Conservation (phyloP, 2,329 filamentous ascomycete genomes). For the Mariannaea sp. region DNA sequence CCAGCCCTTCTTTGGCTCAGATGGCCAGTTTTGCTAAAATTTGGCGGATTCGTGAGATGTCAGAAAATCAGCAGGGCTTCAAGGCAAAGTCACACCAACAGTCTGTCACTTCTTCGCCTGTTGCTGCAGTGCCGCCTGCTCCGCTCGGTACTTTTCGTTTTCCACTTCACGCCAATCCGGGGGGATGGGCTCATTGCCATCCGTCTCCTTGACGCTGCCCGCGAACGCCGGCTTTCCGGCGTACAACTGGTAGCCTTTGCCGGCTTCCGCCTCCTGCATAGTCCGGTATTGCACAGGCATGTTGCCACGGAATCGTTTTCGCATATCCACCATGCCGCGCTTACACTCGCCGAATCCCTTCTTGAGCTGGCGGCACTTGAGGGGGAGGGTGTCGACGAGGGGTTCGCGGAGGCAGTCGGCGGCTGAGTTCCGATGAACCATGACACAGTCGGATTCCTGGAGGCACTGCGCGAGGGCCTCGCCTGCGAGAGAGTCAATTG, state of each 20-base stretch:
- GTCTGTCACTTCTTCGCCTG: conserved; percentile 34
- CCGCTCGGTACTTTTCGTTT: conserved; percentile 60
- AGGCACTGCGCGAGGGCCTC: conserved; percentile 92
- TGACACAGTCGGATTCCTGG: conserved; percentile 94
- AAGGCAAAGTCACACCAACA: neutral
- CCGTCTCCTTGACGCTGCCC: conserved; percentile 66
- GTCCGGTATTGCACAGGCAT: conserved; percentile 73
- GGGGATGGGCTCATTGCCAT: conserved; percentile 67
- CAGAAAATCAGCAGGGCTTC: neutral
- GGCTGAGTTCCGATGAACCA: conserved; percentile 85
- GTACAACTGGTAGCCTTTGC: conserved; percentile 73
- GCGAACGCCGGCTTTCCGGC: conserved; percentile 74
- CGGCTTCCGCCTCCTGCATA: conserved; percentile 61
- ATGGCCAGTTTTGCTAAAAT: too few species aligned
- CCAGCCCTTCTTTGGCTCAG: too few species aligned
- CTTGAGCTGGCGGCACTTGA: conserved; percentile 88
- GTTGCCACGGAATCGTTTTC: conserved; percentile 96
- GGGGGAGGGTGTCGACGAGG: conserved; percentile 79
- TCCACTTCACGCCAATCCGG: conserved; percentile 68
- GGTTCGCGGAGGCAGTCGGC: conserved; percentile 87
- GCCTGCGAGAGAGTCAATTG: conserved; percentile 57
- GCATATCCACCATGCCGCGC: conserved; percentile 96
- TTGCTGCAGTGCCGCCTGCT: conserved; percentile 38
- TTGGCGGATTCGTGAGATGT: too few species aligned
- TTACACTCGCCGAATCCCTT: conserved; percentile 95